Evolutionary conservation across 306 rosid genomes (phyloP), one percentile per base, ranked within the genome.

Genomic region (Vachellia collinsii): DNA sequence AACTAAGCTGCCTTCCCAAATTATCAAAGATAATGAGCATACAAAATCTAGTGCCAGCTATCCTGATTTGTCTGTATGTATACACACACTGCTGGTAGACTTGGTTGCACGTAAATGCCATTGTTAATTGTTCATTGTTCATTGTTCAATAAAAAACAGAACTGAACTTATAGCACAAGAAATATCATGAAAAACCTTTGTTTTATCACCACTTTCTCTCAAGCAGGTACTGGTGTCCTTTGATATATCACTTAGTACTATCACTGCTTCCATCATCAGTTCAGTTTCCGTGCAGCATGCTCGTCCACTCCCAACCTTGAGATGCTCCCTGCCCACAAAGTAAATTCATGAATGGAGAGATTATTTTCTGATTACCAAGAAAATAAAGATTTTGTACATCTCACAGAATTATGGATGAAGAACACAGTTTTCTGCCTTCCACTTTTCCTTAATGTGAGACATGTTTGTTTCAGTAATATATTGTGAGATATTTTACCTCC

Each of bases 221-320:
- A 70, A 48, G 89, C 99, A 90, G n/a, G 78, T 23, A 77, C 74
- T 81, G 43, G 72, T 77, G 62, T 84, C 85, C 79, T 79, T 84
- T 65, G 97, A 74, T 76, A 83, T 79, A 75, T 91, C 87, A 78
- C 96, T 91, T 53, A 91, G 86, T 71, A 87, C 83, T 44, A 93
- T 83, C 83, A 89, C 96, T 25, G 87, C 94, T 80, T 95, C 97
- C 88, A 87, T 87, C 75, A 83, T 80, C 81, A 90, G 83, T 77
- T 79, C 91, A 74, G 77, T 38, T 71, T 83, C 90, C 44, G 68
- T 74, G 83, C 86, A 77, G 83, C 84, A 88, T 78, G 88, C 90
- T 37, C 77, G 84, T 50, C 98, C 99, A 73, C 86, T 79, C 71
- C 99, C 98, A 87, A 91, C 85, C 88, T 87, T 93, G 81, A 93